Conservation (phyloP, 805 yeast genomes). For the Nakazawaea ambrosiae region DNA sequence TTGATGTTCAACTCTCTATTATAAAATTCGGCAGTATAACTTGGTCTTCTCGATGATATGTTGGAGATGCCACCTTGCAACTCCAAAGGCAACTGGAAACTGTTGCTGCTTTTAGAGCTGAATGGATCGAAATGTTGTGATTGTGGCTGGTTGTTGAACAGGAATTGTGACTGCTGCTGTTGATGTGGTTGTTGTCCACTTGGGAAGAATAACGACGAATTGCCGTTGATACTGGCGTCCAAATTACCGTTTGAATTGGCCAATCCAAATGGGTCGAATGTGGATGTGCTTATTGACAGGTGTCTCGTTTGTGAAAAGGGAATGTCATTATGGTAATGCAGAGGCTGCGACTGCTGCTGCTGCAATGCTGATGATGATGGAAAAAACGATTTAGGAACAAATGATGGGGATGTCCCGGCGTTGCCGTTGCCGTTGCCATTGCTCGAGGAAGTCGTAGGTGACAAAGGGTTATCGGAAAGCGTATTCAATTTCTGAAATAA, state of each 20-base stretch:
- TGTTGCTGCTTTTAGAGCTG: slow-evolving; percentile 12
- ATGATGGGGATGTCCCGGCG: not conserved
- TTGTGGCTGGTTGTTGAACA: not conserved
- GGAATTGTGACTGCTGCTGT: slow-evolving; percentile 9
- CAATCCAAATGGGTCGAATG: slow-evolving; percentile 8
- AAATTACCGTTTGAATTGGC: not conserved
- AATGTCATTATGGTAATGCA: slow-evolving; percentile 2
- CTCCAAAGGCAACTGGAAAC: slow-evolving; percentile 47
- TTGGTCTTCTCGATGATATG: slow-evolving; percentile 64
- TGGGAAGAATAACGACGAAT: slow-evolving; percentile 1
- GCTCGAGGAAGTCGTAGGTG: not conserved
- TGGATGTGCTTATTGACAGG: slow-evolving; percentile 6
- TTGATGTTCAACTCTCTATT: slow-evolving; percentile 17
- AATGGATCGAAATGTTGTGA: slow-evolving; percentile 12
- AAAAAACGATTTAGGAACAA: not conserved
- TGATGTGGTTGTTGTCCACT: too few species aligned
- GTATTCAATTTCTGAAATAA: slow-evolving; percentile 7
- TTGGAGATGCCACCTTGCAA: slow-evolving; percentile 59
- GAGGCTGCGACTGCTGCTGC: not conserved
- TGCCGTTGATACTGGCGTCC: too few species aligned
- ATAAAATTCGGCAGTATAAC: slow-evolving; percentile 65
- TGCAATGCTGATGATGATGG: not conserved
- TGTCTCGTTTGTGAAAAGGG: slow-evolving; percentile 10
- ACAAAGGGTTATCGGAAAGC: slow-evolving; percentile 1
- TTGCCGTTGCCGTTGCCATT: not conserved